phyloP scores from a whole-genome alignment of 2,329 filamentous ascomycete species.

The Teratosphaeria epicoccoides region DNA sequence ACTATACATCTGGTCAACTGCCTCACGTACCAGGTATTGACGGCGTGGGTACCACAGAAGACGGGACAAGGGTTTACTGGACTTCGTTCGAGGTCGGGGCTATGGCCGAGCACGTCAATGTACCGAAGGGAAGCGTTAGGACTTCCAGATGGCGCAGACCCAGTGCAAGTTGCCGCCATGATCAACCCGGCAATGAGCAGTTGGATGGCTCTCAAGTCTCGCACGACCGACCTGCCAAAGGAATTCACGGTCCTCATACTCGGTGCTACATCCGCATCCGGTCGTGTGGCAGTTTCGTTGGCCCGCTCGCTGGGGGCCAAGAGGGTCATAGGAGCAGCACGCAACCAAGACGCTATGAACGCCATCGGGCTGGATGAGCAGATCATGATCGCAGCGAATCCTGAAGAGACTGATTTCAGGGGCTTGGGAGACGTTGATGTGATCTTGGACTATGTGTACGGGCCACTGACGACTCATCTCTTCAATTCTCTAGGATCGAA shows the following conservation, averaged over 20 bases:
- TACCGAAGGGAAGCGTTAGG: conserved; percentile 30
- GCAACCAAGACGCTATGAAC: conserved; percentile 36
- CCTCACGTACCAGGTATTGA: conserved; percentile 46
- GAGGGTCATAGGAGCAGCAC: conserved; percentile 42
- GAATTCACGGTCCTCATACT: conserved; percentile 42
- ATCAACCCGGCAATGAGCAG: conserved; percentile 46
- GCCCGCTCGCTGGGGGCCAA: conserved; percentile 40
- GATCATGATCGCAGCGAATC: conserved; percentile 32
- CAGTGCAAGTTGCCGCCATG: conserved; percentile 41
- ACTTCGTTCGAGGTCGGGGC: conserved; percentile 33
- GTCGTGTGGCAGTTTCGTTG: conserved; percentile 40
- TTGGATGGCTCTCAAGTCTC: conserved; percentile 47
- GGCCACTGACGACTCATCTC: conserved; percentile 33
- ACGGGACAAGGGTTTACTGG: conserved; percentile 43
- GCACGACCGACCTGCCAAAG: conserved; percentile 30
- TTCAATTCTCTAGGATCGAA: conserved; percentile 32
- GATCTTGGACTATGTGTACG: conserved; percentile 49
- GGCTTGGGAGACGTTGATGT: conserved; percentile 40
- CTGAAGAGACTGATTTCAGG: conserved; percentile 38
- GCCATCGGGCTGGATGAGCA: conserved; percentile 36
- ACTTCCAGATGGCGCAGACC: conserved; percentile 39
- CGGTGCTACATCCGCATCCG: conserved; percentile 45
- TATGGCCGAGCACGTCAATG: conserved; percentile 40
- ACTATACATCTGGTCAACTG: conserved; percentile 41
- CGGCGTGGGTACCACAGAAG: conserved; percentile 38